Evolutionary conservation across 805 yeast genomes (phyloP).

Genomic region (Kodamaea leandrae): DNA sequence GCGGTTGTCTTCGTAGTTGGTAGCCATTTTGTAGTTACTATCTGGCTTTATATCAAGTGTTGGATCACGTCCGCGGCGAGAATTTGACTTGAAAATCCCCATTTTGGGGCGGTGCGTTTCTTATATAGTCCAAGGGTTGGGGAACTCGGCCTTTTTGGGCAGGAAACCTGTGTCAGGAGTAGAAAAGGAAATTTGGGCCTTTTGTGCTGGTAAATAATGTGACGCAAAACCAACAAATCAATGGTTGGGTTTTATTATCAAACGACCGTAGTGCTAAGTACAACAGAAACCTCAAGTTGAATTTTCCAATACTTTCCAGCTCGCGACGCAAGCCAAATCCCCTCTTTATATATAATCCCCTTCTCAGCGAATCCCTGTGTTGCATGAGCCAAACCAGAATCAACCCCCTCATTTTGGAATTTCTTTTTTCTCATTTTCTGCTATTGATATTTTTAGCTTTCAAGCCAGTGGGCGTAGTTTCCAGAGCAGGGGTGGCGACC

Average conservation of each 20-base stretch:
- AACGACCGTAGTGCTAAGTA: too few relatives aligned
- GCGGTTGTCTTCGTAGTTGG: constrained; percentile 52
- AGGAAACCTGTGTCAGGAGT: not conserved
- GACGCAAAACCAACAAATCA: not conserved
- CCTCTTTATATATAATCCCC: not conserved
- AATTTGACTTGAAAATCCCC: constrained; percentile 35
- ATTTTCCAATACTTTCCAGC: not conserved
- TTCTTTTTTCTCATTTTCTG: not conserved
- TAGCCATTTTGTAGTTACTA: constrained; percentile 5
- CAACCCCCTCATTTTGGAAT: not conserved
- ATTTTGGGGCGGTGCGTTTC: constrained; percentile 13
- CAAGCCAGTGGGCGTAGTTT: not conserved
- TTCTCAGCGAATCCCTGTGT: not conserved
- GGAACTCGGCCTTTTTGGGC: not conserved
- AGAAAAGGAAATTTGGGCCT: not conserved
- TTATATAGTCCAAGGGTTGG: constrained; percentile 3
- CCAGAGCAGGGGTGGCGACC: too few relatives aligned
- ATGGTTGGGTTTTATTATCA: not conserved
- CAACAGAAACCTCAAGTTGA: too few relatives aligned
- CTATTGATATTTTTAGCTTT: not conserved
- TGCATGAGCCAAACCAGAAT: not conserved
- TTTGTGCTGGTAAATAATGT: not conserved
- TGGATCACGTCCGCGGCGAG: constrained; percentile 8
- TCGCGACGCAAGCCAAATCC: too few relatives aligned
- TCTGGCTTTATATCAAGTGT: constrained; percentile 18